Base-by-base conservation (phyloP, 2,329 filamentous ascomycete genomes). In the Arachnomyces sp. region DNA sequence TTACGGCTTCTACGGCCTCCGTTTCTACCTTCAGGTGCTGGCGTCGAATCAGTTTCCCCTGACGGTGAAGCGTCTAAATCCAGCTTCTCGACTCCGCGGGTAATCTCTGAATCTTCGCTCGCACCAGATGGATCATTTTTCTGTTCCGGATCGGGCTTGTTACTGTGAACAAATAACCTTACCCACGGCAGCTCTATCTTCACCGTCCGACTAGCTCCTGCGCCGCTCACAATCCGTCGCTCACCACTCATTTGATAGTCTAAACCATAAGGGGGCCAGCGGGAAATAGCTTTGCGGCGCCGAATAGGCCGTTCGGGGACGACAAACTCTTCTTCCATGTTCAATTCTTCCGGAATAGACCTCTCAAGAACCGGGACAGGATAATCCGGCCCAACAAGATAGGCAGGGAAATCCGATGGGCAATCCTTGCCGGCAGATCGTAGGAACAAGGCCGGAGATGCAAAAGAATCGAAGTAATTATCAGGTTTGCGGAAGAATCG, bases 401-500 rank as follows among this genome's bases (percentile, higher is more conserved):
- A 64, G 12, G 46, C 42, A 2, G 62, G 61, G 32, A 62, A 62
- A 2, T 11, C 28, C 3, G 47, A 49, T 1, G 62, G 66, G 4
- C 60, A 60, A 32, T 66, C 61, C 37, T 60, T 56, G 1, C 65
- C 65, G 0, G 66, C 47, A 1, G 65, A 62, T 15, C 66, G 60
- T 7, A 69, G 56, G 36, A 68, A 66, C 5, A 68, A 45, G 3
- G 62, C 49, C 1, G 66, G 66, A 3, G 63, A 67, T 0, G 66
- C 65, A 41, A 69, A 69, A 0, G 63, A 46, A 43, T 69, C 66
- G 34, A 68, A 69, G 45, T 61, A 67, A 8, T 54, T 54, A 18
- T 61, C 58, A 14, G 65, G 61, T 0, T 50, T 56, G 6, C 50
- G 31, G 43, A 69, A 69, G 14, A 65, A 52, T 6, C 34, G 37